Evolutionary conservation across 257 asterid genomes (phyloP).

Genomic region (Nicotiana tomentosiformis): DNA sequence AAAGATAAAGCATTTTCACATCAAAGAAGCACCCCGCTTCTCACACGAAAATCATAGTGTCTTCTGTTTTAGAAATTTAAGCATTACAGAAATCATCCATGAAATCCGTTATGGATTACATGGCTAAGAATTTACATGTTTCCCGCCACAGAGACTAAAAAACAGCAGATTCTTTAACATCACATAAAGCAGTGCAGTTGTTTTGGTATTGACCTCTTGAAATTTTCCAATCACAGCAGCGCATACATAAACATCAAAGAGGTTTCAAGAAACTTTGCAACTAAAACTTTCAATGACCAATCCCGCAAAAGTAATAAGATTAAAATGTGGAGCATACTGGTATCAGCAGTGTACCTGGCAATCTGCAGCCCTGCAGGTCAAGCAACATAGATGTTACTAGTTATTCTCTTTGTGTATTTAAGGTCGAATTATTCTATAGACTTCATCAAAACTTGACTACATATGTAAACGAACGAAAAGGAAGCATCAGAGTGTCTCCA

Average conservation of each 20-base stretch:
- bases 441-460: background rate
- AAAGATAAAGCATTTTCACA: background rate
- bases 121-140: background rate
- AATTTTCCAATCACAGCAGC: too few species aligned
- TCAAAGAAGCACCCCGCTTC: background rate
- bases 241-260: background rate
- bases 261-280: background rate
- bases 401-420: slow-evolving; percentile 1
- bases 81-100: background rate
- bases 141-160: background rate
- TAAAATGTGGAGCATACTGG: background rate
- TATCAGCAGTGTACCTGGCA: slow-evolving; percentile 50
- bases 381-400: slow-evolving; percentile 21
- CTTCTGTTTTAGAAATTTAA: background rate
- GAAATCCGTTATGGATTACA: background rate
- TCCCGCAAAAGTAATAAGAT: background rate
- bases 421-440: background rate
- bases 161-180: background rate
- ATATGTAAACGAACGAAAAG: background rate
- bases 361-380: slow-evolving; percentile 76
- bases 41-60: background rate
- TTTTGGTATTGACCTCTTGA: too few species aligned
- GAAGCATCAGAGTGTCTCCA: background rate
- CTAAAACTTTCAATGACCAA: background rate
- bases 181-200: background rate